These are phyloP conservation scores for Eucalyptus lansdowneana DNA, from an alignment of 345 rosid genomes.

Conservation along the genomic window DNA sequence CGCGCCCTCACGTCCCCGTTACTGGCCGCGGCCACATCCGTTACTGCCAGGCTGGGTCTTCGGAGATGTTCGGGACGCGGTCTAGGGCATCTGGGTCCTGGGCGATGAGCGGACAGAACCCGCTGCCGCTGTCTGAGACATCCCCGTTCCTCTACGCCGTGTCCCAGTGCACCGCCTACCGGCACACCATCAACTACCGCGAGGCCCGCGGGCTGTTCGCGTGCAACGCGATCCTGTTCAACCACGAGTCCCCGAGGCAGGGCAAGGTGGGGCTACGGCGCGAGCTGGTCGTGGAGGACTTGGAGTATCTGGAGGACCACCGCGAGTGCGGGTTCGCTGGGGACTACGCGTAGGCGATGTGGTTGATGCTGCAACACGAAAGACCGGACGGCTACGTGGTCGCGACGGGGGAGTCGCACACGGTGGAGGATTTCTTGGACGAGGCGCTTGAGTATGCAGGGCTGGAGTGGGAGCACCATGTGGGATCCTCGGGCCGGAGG, in stretches of 20 bases:
- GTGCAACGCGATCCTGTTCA: slow-evolving; percentile 79
- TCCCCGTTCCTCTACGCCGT: slow-evolving; percentile 83
- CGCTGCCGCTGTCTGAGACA: slow-evolving; percentile 65
- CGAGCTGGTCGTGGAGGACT: slow-evolving; percentile 65
- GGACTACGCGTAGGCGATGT: slow-evolving; percentile 94
- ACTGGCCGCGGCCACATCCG: slow-evolving; percentile 50
- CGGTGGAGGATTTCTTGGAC: slow-evolving; percentile 75
- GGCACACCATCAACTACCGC: slow-evolving; percentile 81
- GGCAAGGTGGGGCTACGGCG: slow-evolving; percentile 76
- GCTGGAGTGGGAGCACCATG: slow-evolving; percentile 43
- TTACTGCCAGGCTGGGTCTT: slow-evolving; percentile 67
- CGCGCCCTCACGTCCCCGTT: slow-evolving; percentile 54
- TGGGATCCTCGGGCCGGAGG: slow-evolving; percentile 40
- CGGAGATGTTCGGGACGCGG: neutral
- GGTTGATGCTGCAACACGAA: slow-evolving; percentile 94
- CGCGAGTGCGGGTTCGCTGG: slow-evolving; percentile 95
- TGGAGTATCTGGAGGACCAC: slow-evolving; percentile 32
- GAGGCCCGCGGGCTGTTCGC: slow-evolving; percentile 75
- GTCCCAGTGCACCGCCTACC: slow-evolving; percentile 74
- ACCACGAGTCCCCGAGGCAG: slow-evolving; percentile 81
- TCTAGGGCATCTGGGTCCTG: slow-evolving; percentile 9
- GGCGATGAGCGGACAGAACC: slow-evolving; percentile 82
- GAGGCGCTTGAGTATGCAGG: slow-evolving; percentile 58
- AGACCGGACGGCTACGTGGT: slow-evolving; percentile 83
- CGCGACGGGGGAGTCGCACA: slow-evolving; percentile 82